Conservation (phyloP, 805 yeast species). For the Dipodascopsis uninucleata region DNA sequence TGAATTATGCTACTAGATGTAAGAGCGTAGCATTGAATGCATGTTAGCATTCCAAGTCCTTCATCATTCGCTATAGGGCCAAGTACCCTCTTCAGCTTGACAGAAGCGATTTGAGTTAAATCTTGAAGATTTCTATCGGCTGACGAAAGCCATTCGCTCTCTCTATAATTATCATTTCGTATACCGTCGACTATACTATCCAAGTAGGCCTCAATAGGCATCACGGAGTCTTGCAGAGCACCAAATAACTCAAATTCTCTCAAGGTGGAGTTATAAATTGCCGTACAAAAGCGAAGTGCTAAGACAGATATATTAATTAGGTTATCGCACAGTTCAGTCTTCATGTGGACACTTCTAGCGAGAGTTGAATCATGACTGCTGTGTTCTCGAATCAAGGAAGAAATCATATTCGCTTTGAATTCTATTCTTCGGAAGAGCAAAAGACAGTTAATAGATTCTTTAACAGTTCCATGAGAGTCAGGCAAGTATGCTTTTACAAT, state of each 20-base stretch:
- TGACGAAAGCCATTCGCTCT: not conserved
- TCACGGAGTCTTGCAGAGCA: slow-evolving; percentile 5
- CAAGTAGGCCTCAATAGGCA: slow-evolving; percentile 5
- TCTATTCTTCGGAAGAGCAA: slow-evolving; percentile 13
- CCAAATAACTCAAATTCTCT: slow-evolving; percentile 21
- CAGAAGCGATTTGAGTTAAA: not conserved
- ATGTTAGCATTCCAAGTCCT: not conserved
- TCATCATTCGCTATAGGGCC: not conserved
- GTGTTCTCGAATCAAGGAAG: slow-evolving; percentile 2
- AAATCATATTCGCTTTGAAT: slow-evolving; percentile 11
- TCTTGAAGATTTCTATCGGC: not conserved
- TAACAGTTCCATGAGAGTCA: slow-evolving; percentile 13
- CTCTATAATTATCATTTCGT: not conserved
- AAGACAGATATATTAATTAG: not conserved
- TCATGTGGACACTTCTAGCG: slow-evolving; percentile 4
- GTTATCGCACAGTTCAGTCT: slow-evolving; percentile 16
- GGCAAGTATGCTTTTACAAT: slow-evolving; percentile 25
- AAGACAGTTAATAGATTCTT: slow-evolving; percentile 14
- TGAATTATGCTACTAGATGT: slow-evolving; percentile 1
- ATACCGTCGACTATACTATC: slow-evolving; percentile 3
- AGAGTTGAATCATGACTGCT: not conserved
- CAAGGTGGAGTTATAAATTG: slow-evolving; percentile 10
- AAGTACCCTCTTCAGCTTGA: not conserved
- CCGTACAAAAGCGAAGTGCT: slow-evolving; percentile 4
- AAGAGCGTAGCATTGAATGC: slow-evolving; percentile 6